Evolutionary conservation across 2,329 filamentous ascomycete species (phyloP), one percentile per base, ranked within the genome.

Genomic region (Byssothecium circinans): DNA sequence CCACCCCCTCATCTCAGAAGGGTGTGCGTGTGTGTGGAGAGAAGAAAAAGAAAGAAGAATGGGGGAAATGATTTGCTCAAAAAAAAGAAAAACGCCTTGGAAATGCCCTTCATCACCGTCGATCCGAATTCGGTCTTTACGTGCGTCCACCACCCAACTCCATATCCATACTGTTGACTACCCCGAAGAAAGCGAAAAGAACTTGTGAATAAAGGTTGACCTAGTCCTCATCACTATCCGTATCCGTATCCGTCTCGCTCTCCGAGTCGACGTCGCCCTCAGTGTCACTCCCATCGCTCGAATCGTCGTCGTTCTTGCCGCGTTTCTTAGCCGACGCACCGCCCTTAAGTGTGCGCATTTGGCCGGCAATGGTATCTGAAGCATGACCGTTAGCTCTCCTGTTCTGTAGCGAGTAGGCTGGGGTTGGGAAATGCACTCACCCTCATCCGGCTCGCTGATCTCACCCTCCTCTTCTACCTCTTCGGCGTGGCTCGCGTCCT

Each of bases 361-460:
- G 89, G 51, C 91, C 91, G 40, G 91, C 91, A 58, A 96, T 79
- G 2, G 90, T 91, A 74, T 95, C 90, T 95, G 43, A 48, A 19
- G 41, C 34, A 14, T 10, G 51, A 72, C 56, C 72, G 63, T 47
- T 33, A 47, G 33, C n/a, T 22, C 42, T 38, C 38, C 43, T 27
- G 5, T 42, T 14, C 46, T 8, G 6, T 12, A 32, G 10, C 8
- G 17, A 6, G 12, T 36, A 17, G 32, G 7, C 22, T 20, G 11
- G n/a, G n/a, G 27, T 14, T 11, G 15, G 4, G 20, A 14, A 42
- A 22, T 23, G 23, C 19, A 78, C 86, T 78, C 80, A 96, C 94
- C 94, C 79, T 99, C 94, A 55, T 97, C 94, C 29, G 95, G 94
- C 71, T 99, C 94, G 68, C 89, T 95, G 58, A 99, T 99, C 49